phyloP scores from a whole-genome alignment of 257 asterid genomes.

The Hygrophila difformis region DNA sequence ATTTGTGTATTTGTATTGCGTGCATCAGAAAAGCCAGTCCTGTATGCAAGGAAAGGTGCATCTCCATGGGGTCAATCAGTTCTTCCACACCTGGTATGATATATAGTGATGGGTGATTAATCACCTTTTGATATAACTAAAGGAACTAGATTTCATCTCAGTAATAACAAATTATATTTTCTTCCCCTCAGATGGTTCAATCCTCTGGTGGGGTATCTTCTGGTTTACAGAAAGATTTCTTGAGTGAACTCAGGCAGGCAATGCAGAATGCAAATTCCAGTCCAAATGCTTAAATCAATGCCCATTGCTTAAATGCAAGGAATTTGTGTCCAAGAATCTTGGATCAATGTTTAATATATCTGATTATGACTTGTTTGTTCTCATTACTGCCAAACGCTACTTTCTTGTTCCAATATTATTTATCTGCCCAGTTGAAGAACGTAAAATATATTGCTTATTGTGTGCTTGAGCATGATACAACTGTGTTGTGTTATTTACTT shows the following conservation, averaged over 20 bases:
- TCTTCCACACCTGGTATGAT: slow-evolving; percentile 76
- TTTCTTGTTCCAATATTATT: no score
- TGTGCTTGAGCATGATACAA: no score
- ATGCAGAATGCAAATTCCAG: slow-evolving; percentile 45
- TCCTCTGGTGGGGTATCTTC: slow-evolving; percentile 40
- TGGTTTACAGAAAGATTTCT: slow-evolving; percentile 68
- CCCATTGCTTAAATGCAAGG: slow-evolving; percentile 14
- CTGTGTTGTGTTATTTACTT: no score
- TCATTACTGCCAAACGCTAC: no score
- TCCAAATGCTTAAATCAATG: slow-evolving; percentile 24
- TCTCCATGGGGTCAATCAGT: slow-evolving; percentile 58
- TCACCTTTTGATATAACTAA: not conserved
- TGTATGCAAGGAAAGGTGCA: slow-evolving; percentile 49
- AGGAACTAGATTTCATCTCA: not conserved
- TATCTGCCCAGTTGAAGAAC: no score
- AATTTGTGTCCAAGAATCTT: slow-evolving; percentile 2
- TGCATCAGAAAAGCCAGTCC: slow-evolving; percentile 65
- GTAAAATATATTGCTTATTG: no score
- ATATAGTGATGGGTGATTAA: no score
- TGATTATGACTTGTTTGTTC: no score
- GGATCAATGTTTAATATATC: no score
- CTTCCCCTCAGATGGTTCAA: slow-evolving; percentile 41
- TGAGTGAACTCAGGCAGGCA: slow-evolving; percentile 62
- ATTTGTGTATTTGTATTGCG: slow-evolving; percentile 4
- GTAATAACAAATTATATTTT: not conserved